Evolutionary conservation across 2,329 filamentous ascomycete species (phyloP), one percentile per base, ranked within the genome.

Genomic region (Beauveria bassiana): DNA sequence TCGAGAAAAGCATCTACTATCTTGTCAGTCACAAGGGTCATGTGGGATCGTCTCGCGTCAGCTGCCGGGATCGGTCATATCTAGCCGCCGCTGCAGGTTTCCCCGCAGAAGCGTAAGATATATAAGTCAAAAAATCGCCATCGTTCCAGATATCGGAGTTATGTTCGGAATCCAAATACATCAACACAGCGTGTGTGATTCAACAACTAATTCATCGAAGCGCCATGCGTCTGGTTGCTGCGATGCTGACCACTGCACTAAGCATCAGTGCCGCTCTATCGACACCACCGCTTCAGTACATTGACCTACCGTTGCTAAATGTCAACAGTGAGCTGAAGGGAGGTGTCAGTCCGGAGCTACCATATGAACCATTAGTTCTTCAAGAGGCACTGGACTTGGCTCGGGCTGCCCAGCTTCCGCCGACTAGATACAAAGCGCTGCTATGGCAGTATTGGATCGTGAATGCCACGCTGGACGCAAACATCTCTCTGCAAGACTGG

Each of bases 401-500:
- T 18, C 24, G 56, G 2, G 18, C 24, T 52, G 34, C 18, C 14
- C 31, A 52, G 24, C 47, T 59, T 31, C 18, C 47, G 8, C 47
- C 56, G 24, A 22, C 16, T 2, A 45, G 56, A 14, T 52, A 52
- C 24, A 51, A 59, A 9, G 56, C 47, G 3, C 3, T 59, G 18
- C 18, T 59, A 10, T 45, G 47, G 56, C 47, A 59, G 34, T 31
- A 59, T 26, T 59, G 56, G 56, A 59, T 59, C 14, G 47, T 59
- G n/a, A 59, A 52, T 43, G 56, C 56, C 16, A 34, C 56, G 10
- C n/a, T 24, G 22, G 56, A 59, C 14, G 56, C 47, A 14, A 40
- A 28, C 10, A 51, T 59, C 34, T 59, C 56, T 10, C 56, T 52
- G 26, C 16, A 59, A 24, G 56, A 51, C n/a, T 59, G 47, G 56